Evolutionary conservation across 352 stramenopile genomes (phyloP), one percentile per base, ranked within the genome.

Genomic region (Globisporangium alternatum): DNA sequence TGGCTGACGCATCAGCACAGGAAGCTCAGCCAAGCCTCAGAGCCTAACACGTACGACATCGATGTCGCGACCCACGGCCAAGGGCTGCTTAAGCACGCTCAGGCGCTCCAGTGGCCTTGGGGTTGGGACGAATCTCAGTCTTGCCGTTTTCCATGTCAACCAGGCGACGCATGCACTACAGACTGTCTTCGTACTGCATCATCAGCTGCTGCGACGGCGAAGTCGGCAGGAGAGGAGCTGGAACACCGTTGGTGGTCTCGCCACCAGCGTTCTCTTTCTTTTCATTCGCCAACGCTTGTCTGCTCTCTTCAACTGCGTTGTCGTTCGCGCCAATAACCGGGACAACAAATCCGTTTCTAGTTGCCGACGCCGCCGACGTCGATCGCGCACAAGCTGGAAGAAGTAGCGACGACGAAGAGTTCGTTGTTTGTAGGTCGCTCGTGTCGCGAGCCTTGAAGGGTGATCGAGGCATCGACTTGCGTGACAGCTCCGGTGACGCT

Each of bases 101-200:
- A 52, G 12, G 45, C n/a, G 21, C 45, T 52, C 28, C 21, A 13
- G n/a, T 19, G 45, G 21, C 4, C 21, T 52, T 5, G 35, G 35
- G 7, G 10, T 3, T 41, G 9, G 10, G 35, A 15, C 9, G 9
- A 41, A 15, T 15, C 10, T 15, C 9, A 41, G 0, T 5, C 35
- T 41, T 41, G 35, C 9, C 35, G 35, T 41, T 41, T 3, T 41
- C 35, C 4, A 7, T 37, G 31, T 9, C 31, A 37, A 41, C 35
- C 9, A 41, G 15, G 12, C 12, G 35, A 17, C 35, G 12, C 35
- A 13, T 41, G 9, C 21, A 49, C 19, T 66, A 66, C 21, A 66
- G 51, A 30, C 30, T 62, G 12, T 37, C 62, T 67, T 67, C 62
- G 22, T 67, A 67, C 35, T 67, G 62, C 62, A 67, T 48, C 62